These are phyloP conservation scores for Laburnicola sp. DNA, from an alignment of 2,329 filamentous ascomycete genomes.

Conservation along the genomic window DNA sequence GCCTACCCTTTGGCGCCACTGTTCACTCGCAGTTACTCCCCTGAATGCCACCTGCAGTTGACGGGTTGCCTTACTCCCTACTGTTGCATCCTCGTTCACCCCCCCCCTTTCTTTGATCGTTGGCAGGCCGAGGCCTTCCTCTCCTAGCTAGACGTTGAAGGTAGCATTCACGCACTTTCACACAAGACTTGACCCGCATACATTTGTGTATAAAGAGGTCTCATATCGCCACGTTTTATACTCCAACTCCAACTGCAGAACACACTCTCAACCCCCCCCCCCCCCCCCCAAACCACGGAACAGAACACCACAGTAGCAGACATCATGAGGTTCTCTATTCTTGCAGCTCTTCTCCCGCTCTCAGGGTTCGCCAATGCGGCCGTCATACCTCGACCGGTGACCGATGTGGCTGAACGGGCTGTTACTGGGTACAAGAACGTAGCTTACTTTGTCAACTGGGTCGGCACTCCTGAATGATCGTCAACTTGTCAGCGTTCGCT, in stretches of 20 bases:
- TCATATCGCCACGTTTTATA: conserved; percentile 14
- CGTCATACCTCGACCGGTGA: conserved; percentile 25
- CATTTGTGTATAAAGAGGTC: conserved; percentile 23
- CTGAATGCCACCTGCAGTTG: conserved; percentile 15
- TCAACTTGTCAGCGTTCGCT: conserved; percentile 4
- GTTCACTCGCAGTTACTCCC: conserved; percentile 9
- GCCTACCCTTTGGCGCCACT: conserved; percentile 6
- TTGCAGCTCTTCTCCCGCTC: conserved; percentile 27
- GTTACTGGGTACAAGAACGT: conserved; percentile 41
- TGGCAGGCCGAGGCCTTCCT: conserved; percentile 5
- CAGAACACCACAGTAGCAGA: background rate
- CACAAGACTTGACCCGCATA: conserved; percentile 1
- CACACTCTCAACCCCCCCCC: conserved; percentile 1
- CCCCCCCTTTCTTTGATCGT: conserved; percentile 11
- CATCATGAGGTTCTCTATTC: conserved; percentile 29
- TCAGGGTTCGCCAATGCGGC: conserved; percentile 22
- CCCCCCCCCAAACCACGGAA: conserved; percentile 1
- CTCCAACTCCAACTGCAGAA: conserved; percentile 10
- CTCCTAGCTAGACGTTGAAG: background rate
- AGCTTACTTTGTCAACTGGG: conserved; percentile 47
- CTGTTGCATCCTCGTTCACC: conserved; percentile 28
- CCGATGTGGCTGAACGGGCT: conserved; percentile 20
- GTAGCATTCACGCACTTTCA: conserved; percentile 10
- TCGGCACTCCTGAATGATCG: conserved; percentile 16
- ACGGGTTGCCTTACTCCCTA: conserved; percentile 31